phyloP scores from a whole-genome alignment of 2,329 filamentous ascomycete species.

The Lachnellula arida region DNA sequence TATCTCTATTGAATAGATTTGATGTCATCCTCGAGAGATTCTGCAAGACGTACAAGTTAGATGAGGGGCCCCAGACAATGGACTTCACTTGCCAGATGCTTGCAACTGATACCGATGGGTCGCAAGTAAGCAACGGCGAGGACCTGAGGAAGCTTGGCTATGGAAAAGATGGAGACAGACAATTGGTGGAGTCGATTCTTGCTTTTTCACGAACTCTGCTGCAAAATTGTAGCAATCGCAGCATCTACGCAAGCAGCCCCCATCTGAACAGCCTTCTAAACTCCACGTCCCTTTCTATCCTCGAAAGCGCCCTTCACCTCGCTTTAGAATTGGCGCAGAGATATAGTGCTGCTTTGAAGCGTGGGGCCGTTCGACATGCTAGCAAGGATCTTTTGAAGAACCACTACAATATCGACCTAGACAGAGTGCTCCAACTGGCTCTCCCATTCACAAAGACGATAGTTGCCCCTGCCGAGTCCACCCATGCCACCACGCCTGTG shows the following conservation, averaged over 20 bases:
- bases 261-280: conserved; percentile 87
- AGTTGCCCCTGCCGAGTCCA: conserved; percentile 42
- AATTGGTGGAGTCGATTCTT: conserved; percentile 74
- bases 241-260: conserved; percentile 89
- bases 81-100: conserved; percentile 68
- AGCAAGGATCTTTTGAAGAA: conserved; percentile 72
- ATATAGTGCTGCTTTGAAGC: conserved; percentile 84
- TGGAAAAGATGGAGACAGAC: conserved; percentile 69
- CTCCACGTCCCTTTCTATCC: conserved; percentile 73
- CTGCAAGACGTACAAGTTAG: conserved; percentile 73
- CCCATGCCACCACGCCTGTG: conserved; percentile 47
- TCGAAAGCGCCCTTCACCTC: conserved; percentile 74
- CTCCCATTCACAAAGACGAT: conserved; percentile 74
- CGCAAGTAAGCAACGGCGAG: conserved; percentile 37
- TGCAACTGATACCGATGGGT: conserved; percentile 42
- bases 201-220: conserved; percentile 82
- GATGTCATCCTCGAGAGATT: conserved; percentile 82
- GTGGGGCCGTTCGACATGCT: conserved; percentile 60
- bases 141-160: conserved; percentile 59
- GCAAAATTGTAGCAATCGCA: conserved; percentile 94
- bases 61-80: conserved; percentile 72
- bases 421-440: conserved; percentile 80
- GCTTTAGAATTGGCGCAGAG: conserved; percentile 84
- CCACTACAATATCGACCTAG: conserved; percentile 76
- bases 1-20: conserved; percentile 87